Conservation (phyloP, 2,329 filamentous ascomycete genomes). For the Colletotrichum sp. region DNA sequence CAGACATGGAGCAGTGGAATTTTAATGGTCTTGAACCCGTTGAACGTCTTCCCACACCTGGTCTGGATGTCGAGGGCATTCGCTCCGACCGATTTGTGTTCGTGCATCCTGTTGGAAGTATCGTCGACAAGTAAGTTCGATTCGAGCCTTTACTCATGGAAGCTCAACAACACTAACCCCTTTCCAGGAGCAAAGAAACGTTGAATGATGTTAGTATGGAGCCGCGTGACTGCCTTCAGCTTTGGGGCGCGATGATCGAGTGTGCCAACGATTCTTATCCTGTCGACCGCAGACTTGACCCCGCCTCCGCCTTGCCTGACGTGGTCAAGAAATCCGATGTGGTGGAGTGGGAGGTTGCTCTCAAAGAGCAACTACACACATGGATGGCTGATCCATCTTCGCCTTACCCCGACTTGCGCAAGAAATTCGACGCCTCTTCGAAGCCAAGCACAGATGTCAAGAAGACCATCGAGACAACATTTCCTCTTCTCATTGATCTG, state of each 20-base stretch:
- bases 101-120: constrained; percentile 70
- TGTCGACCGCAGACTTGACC: constrained; percentile 68
- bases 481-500: constrained; percentile 65
- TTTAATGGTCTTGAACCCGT: constrained; percentile 58
- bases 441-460: background rate
- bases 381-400: constrained; percentile 64
- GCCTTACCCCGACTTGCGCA: constrained; percentile 47
- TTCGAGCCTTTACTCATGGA: background rate
- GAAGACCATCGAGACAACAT: constrained; percentile 22
- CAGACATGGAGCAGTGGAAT: constrained; percentile 32
- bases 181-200: constrained; percentile 56
- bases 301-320: constrained; percentile 50
- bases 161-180: background rate
- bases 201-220: constrained; percentile 74
- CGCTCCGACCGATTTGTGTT: constrained; percentile 56
- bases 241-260: constrained; percentile 70
- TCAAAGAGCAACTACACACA: constrained; percentile 41
- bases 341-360: constrained; percentile 63
- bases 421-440: constrained; percentile 43
- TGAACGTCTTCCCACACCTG: constrained; percentile 46
- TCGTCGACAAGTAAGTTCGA: constrained; percentile 57
- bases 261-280: constrained; percentile 56
- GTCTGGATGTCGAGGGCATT: constrained; percentile 49
- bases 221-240: constrained; percentile 69
- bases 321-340: constrained; percentile 70